Percentiles rank a stretch among this genome's conserved stretches.
Conservation (phyloP, 306 rosid genomes). For the Gastrolobium bilobum region DNA sequence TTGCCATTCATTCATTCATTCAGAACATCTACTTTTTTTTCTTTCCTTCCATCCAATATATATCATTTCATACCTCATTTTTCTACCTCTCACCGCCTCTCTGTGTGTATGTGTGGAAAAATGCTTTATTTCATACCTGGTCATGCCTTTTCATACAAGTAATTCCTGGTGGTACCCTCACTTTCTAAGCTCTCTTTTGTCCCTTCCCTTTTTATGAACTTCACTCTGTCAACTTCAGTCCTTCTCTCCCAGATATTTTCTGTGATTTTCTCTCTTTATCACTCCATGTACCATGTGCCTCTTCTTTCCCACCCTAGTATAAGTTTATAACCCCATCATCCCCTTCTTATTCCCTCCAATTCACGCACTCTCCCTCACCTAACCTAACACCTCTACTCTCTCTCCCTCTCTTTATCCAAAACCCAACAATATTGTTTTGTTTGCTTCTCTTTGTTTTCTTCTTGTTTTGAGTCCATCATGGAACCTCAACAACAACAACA, state of each 20-base stretch:
- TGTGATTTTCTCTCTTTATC: constrained; percentile 68
- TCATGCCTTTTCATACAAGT: constrained; percentile 68
- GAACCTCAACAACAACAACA: constrained; percentile 57
- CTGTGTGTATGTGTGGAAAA: not conserved
- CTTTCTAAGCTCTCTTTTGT: constrained; percentile 90
- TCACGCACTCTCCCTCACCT: constrained; percentile 46
- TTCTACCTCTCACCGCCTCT: not conserved
- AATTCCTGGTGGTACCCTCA: constrained; percentile 61
- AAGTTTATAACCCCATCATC: constrained; percentile 32
- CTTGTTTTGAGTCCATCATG: constrained; percentile 48
- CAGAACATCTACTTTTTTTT: constrained; percentile 53
- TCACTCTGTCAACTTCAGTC: constrained; percentile 87
- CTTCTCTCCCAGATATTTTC: constrained; percentile 83
- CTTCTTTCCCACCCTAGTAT: constrained; percentile 19
- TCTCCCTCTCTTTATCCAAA: constrained; percentile 26
- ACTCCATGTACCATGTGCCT: constrained; percentile 62
- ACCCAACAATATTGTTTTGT: constrained; percentile 30
- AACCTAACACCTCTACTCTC: not conserved
- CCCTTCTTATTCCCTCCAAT: constrained; percentile 41
- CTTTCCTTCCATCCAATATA: constrained; percentile 51
- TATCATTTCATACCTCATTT: constrained; percentile 42
- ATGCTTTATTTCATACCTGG: constrained; percentile 42
- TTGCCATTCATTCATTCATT: constrained; percentile 81
- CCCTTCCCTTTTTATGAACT: constrained; percentile 88
- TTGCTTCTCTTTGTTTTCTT: constrained; percentile 51